Conservation (phyloP, 2,329 filamentous ascomycete species). For the Colletotrichum navitas region DNA sequence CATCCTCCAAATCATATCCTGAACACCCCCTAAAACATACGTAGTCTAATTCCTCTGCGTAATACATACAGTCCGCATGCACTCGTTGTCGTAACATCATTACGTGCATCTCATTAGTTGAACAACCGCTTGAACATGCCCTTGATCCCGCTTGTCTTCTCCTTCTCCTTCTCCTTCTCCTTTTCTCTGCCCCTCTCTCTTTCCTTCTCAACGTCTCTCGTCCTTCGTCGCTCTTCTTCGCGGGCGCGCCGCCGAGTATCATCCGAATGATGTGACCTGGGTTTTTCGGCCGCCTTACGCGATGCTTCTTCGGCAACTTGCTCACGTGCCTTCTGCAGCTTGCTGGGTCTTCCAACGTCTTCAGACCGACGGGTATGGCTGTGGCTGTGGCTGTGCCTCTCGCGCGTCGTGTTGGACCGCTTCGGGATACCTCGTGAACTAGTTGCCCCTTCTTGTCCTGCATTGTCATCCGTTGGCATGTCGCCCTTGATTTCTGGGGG, state of each 20-base stretch:
- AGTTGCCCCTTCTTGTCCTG: constrained; percentile 45
- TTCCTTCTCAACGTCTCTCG: constrained; percentile 25
- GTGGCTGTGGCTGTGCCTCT: constrained; percentile 46
- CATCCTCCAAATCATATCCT: not conserved
- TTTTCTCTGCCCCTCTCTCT: constrained; percentile 41
- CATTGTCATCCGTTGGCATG: constrained; percentile 39
- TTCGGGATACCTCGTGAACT: constrained; percentile 48
- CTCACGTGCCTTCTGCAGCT: constrained; percentile 45
- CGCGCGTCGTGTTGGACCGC: constrained; percentile 50
- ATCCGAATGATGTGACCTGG: constrained; percentile 49
- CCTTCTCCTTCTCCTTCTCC: constrained; percentile 40
- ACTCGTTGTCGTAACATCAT: constrained; percentile 42
- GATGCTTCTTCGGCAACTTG: constrained; percentile 42
- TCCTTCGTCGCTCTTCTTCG: constrained; percentile 45
- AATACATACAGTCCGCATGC: constrained; percentile 52
- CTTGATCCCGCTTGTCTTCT: constrained; percentile 50
- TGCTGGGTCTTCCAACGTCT: constrained; percentile 46
- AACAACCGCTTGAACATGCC: constrained; percentile 56
- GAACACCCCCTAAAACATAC: not conserved
- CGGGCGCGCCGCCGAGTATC: constrained; percentile 50
- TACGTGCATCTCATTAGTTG: constrained; percentile 43
- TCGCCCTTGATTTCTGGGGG: constrained; percentile 43
- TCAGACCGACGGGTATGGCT: constrained; percentile 41
- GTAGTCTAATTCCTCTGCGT: not conserved
- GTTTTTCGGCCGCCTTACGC: constrained; percentile 44